Evolutionary conservation across 192 early-diverging fungal genomes (phyloP).

Genomic region (Dispira parvispora): DNA sequence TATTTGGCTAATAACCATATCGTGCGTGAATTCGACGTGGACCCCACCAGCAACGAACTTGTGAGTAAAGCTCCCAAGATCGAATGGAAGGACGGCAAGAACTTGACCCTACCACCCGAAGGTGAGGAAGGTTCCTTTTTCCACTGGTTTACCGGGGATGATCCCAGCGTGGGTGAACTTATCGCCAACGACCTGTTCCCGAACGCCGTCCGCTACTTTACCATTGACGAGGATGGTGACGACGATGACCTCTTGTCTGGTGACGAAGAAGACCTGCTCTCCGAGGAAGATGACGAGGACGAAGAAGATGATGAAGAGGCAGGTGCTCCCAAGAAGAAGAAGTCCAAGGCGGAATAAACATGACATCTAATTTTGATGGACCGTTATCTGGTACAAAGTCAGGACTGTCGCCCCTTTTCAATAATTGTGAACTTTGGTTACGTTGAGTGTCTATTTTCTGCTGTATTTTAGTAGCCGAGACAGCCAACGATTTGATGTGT

Average conservation of each 20-base stretch:
- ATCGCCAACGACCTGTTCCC: neutral
- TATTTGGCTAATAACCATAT: neutral
- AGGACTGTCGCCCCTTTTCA: too few relatives aligned
- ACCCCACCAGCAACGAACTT: neutral
- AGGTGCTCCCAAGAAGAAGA: constrained; percentile 2
- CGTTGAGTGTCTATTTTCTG: too few relatives aligned
- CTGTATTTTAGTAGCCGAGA: too few relatives aligned
- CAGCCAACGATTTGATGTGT: too few relatives aligned
- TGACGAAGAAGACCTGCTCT: neutral
- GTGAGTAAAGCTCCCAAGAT: neutral
- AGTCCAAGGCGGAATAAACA: neutral
- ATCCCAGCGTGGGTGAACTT: neutral
- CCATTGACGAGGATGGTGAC: neutral
- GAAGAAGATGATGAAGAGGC: neutral
- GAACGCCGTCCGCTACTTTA: neutral
- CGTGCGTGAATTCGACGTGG: neutral
- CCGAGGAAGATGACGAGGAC: neutral
- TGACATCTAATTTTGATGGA: too few relatives aligned
- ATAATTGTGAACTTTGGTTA: too few relatives aligned
- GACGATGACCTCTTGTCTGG: neutral
- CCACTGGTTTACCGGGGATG: neutral
- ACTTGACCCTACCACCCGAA: neutral
- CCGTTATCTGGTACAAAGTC: too few relatives aligned
- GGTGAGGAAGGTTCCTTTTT: neutral
- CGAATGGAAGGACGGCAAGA: constrained; percentile 5